Base-by-base conservation (phyloP, 495 filamentous ascomycete species). In the Lophiotrema nucula region DNA sequence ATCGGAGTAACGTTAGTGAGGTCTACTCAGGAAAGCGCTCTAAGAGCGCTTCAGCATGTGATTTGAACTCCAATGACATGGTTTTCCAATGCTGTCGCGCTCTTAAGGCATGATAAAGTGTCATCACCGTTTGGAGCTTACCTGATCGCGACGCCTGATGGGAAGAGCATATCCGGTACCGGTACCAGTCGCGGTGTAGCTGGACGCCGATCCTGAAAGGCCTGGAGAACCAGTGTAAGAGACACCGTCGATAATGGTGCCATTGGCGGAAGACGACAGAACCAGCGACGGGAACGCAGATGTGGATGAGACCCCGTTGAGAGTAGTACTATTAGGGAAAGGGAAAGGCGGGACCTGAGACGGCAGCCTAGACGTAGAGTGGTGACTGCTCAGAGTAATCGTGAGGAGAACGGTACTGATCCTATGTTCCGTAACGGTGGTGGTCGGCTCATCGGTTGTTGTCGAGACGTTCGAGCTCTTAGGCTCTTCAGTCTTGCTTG, bases 371-470 rank as follows among this genome's bases (percentile, higher is more conserved):
- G 31, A 35, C 8, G 31, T 15, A 35, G 31, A 8, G 31, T 15
- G 31, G 8, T 8, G 15, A 15, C 31, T 35, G 15, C 8, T 35
- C 8, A 46, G 2, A 5, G 43, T 46, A 12, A 46, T 46, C 25
- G 47, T 50, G 12, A 21, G 18, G 18, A 3, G 3, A 16, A 31
- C 16, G 3, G 47, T 50, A 10, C 12, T 31, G 6, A 23, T 50
- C 4, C 26, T 15, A 21, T 27, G 47, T 31, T 50, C 23, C 12
- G 47, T 50, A n/a, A 50, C 16, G 16, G 47, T 50, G n/a, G 47
- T 50, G 11, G 47, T 50, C 23, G 25, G 47, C 47, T 50, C 47
- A 18, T 13, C 23, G 28, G 47, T 21, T 2, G 10, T 18, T 31
- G 18, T n/a, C 31, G 31, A n/a, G 31, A n/a, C 31, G 31, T 8